Evolutionary conservation across 2,329 filamentous ascomycete species (phyloP).

Genomic region (Pseudogymnoascus sp.): DNA sequence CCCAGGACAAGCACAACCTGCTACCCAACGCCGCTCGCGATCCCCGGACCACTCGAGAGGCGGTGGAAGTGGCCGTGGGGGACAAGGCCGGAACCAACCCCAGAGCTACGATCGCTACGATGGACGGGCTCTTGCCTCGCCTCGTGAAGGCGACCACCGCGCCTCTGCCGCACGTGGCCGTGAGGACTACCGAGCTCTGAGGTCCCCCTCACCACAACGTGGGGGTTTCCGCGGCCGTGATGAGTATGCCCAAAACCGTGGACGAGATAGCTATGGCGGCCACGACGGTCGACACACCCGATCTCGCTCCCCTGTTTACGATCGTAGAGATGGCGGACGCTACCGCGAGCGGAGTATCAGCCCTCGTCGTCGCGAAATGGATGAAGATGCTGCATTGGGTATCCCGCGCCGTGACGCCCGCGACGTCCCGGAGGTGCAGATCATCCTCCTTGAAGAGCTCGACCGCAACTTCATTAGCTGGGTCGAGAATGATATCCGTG

Average conservation of each 20-base stretch:
- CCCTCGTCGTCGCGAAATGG: constrained; percentile 47
- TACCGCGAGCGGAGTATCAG: constrained; percentile 66
- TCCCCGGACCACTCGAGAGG: constrained; percentile 50
- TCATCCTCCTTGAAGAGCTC: constrained; percentile 72
- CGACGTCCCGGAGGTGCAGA: constrained; percentile 82
- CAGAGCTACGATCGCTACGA: constrained; percentile 35
- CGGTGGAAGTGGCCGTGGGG: constrained; percentile 36
- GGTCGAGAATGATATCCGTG: constrained; percentile 68
- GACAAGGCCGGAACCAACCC: constrained; percentile 14
- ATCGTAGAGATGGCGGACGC: constrained; percentile 37
- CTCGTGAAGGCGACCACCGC: constrained; percentile 26
- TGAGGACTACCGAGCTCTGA: constrained; percentile 58
- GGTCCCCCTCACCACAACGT: constrained; percentile 50
- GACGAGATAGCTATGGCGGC: constrained; percentile 27
- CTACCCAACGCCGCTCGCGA: constrained; percentile 44
- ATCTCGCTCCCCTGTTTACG: constrained; percentile 57
- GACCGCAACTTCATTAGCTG: constrained; percentile 73
- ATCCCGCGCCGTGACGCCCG: constrained; percentile 65
- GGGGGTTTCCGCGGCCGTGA: constrained; percentile 54
- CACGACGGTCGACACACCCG: constrained; percentile 47
- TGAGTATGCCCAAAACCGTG: constrained; percentile 42
- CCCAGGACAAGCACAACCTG: constrained; percentile 13
- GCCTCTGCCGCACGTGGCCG: constrained; percentile 43
- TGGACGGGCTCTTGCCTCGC: constrained; percentile 13
- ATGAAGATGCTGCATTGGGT: constrained; percentile 55